Conservation (phyloP, 108 stramenopile species). For the Cyclotella sp. region DNA sequence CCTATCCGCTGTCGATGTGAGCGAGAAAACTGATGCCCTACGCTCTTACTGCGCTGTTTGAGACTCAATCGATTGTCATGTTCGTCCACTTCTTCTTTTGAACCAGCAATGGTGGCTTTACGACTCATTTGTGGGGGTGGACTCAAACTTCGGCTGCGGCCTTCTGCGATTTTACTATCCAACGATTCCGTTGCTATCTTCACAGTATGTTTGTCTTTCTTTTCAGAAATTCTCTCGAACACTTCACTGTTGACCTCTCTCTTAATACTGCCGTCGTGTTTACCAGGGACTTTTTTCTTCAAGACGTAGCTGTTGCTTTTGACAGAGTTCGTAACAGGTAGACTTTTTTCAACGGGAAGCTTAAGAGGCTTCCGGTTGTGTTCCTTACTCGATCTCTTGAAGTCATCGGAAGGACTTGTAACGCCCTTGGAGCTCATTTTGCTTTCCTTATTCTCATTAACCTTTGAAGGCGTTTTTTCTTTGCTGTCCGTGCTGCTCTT, state of each 20-base stretch:
- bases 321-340: not conserved
- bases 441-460: not conserved
- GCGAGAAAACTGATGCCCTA: not conserved
- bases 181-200: not conserved
- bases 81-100: not conserved
- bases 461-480: not conserved
- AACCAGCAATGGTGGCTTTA: not conserved
- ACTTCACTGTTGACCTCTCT: not conserved
- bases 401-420: not conserved
- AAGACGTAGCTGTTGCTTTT: not conserved
- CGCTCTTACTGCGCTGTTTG: slow-evolving; percentile 7
- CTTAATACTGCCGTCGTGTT: not conserved
- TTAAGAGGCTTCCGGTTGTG: not conserved
- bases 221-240: not conserved
- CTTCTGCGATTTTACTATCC: not conserved
- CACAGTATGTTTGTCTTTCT: not conserved
- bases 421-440: not conserved
- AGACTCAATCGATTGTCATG: not conserved
- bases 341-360: not conserved
- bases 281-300: not conserved
- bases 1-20: not conserved
- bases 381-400: not conserved
- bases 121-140: not conserved
- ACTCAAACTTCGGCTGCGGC: not conserved
- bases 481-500: not conserved